A percentile compares a stretch with the other conserved stretches of the same genome.
phyloP scores from a whole-genome alignment of 306 rosid genomes.

The Dryas alaskensis region DNA sequence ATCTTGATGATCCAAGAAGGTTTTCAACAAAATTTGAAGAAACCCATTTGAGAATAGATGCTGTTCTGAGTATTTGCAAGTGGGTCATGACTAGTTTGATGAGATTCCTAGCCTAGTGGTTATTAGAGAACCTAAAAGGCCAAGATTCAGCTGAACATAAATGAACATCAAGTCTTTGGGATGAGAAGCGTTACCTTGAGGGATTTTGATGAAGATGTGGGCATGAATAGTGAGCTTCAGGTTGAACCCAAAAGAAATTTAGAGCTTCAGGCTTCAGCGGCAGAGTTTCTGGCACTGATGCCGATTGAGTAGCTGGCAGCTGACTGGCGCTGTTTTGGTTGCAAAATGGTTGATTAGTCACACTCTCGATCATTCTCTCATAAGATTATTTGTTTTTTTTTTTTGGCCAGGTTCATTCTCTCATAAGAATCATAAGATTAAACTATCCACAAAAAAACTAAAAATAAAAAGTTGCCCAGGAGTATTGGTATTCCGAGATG shows the following conservation, averaged over 20 bases:
- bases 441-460: no score
- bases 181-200: conserved; percentile 24
- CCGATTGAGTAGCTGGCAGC: not conserved
- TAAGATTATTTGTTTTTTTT: no score
- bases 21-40: conserved; percentile 27
- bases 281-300: not conserved
- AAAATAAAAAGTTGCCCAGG: no score
- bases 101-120: not conserved
- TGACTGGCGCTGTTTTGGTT: not conserved
- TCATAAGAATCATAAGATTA: no score
- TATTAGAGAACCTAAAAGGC: not conserved
- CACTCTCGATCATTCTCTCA: no score
- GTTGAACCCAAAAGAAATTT: no score
- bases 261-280: no score
- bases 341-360: not conserved
- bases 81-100: conserved; percentile 42
- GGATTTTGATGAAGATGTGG: not conserved
- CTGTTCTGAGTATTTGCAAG: conserved; percentile 32
- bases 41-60: conserved; percentile 24
- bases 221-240: no score
- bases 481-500: no score
- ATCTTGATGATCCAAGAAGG: conserved; percentile 12
- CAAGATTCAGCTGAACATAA: conserved; percentile 4
- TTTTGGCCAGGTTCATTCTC: no score
- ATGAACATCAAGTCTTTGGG: not conserved